Conservation (phyloP, 164 flowering plant species). For the Stephania yunnanensis region DNA sequence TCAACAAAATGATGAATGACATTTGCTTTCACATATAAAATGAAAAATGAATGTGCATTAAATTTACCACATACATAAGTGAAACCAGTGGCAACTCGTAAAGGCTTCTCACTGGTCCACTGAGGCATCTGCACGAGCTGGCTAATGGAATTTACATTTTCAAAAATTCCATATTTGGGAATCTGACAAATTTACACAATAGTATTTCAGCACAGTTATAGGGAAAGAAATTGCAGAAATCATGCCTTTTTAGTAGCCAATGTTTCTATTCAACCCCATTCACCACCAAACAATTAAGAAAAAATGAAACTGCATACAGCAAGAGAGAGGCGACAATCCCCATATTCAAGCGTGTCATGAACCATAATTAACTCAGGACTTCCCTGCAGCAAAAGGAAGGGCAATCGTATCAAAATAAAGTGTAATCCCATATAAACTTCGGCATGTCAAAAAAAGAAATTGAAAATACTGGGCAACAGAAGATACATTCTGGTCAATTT, state of each 20-base stretch:
- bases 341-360: slow-evolving; percentile 88
- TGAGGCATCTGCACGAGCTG: slow-evolving; percentile 93
- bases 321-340: slow-evolving; percentile 79
- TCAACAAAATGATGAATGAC: slow-evolving; percentile 3
- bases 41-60: neutral
- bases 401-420: neutral
- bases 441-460: neutral
- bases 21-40: neutral
- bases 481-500: neutral
- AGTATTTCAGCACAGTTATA: slow-evolving; percentile 4
- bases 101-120: slow-evolving; percentile 89
- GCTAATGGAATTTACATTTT: slow-evolving; percentile 74
- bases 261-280: too few species aligned
- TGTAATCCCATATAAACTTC: neutral
- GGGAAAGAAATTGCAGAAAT: neutral
- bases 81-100: slow-evolving; percentile 92
- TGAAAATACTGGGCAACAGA: neutral
- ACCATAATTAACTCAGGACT: slow-evolving; percentile 75
- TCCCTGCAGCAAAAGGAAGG: slow-evolving; percentile 36
- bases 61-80: slow-evolving; percentile 51
- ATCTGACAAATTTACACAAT: slow-evolving; percentile 39
- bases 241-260: neutral
- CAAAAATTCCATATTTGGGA: slow-evolving; percentile 92
- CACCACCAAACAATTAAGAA: neutral
- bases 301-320: slow-evolving; percentile 52